Evolutionary conservation across 176 grass and related monocot genomes (phyloP).

Genomic region (Oryza brachyantha): DNA sequence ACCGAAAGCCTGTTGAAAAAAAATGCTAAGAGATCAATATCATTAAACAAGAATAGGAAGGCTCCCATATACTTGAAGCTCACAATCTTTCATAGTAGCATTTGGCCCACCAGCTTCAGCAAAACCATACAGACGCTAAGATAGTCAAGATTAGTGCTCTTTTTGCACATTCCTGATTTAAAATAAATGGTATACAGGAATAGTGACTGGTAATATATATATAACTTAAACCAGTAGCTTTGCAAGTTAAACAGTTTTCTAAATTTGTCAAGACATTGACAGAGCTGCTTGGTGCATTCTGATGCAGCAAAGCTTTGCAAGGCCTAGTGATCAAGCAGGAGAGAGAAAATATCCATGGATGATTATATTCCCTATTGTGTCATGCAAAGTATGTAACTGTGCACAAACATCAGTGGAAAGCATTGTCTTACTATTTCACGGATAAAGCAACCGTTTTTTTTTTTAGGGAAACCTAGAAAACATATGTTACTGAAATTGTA

Average conservation of each 20-base stretch:
- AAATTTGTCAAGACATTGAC: slow-evolving; percentile 11
- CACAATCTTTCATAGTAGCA: background rate
- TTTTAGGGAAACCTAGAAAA: background rate
- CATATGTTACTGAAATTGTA: background rate
- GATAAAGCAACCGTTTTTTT: background rate
- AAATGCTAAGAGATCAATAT: slow-evolving; percentile 11
- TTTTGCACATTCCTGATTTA: background rate
- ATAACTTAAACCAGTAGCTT: background rate
- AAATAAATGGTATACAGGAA: background rate
- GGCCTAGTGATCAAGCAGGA: background rate
- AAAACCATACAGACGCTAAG: background rate
- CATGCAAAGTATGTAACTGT: background rate
- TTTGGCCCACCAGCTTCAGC: background rate
- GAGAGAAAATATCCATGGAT: background rate
- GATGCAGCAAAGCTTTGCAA: slow-evolving; percentile 13
- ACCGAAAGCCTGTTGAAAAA: slow-evolving; percentile 33
- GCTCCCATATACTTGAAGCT: background rate
- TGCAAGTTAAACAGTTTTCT: background rate
- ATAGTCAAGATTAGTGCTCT: background rate
- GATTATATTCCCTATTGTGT: background rate
- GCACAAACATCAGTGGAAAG: background rate
- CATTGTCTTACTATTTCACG: background rate
- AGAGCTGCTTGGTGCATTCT: background rate
- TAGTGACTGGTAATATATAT: background rate
- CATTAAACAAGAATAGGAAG: background rate